Evolutionary conservation across 805 yeast species (phyloP), one percentile per base, ranked within the genome.

Genomic region (Vanderwaltozyma verrucispora): DNA sequence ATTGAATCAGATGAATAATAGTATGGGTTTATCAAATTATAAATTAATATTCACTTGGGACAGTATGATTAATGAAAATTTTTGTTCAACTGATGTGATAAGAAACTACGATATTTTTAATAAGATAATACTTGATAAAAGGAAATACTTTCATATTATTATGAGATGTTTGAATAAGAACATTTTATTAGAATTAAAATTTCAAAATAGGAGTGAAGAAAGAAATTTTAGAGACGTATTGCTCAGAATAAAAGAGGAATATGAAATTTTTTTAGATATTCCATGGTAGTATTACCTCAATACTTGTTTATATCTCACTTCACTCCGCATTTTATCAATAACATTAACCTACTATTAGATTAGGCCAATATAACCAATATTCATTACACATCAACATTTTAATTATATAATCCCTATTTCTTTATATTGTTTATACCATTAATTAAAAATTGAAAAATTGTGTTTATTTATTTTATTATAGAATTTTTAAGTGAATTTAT

Each of bases 231-330:
- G 43, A 20, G 59, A 54, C 36, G 42, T 49, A 14, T 20, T 54
- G n/a, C 50, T 51, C 32, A 45, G 59, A 28, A 49, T 54, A 13
- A 46, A 46, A 25, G 59, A 54, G 33, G 57, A 53, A 38, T 53
- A 47, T 35, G 57, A 53, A 35, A 46, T 54, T 27, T 43, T 53
- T 25, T 51, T 48, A n/a, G 54, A 52, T 31, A 38, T 52, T 47
- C 39, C 44, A 40, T 49, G 48, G 41, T 48, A 38, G 38, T 24
- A 26, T 21, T 21, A 7, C 24, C 6, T n/a, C n/a, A n/a, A n/a
- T n/a, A n/a, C n/a, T n/a, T n/a, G n/a, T n/a, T n/a, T n/a, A n/a
- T n/a, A n/a, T n/a, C n/a, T n/a, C n/a, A n/a, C n/a, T n/a, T n/a
- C n/a, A n/a, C n/a, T n/a, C n/a, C n/a, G n/a, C n/a, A n/a, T n/a